Evolutionary conservation across 1,284 basidiomycete genomes (phyloP).

Genomic region (Ustilago bromivora): DNA sequence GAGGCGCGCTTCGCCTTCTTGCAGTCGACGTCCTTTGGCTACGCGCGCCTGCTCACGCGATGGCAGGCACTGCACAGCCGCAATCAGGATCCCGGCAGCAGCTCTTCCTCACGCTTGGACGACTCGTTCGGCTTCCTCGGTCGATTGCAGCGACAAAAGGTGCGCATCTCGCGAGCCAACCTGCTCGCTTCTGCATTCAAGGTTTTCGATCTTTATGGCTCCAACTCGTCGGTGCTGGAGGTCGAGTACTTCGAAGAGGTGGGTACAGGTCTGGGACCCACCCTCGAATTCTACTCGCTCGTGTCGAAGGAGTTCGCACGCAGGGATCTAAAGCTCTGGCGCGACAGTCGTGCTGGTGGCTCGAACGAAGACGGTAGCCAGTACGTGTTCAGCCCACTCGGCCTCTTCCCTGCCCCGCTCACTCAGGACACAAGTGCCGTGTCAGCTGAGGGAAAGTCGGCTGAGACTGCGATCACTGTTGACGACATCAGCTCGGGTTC

Average conservation of each 20-base stretch:
- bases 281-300: constrained; percentile 96
- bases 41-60: constrained; percentile 91
- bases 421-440: constrained; percentile 11
- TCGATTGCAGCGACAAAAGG: constrained; percentile 92
- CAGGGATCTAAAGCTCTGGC: constrained; percentile 88
- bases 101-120: constrained; percentile 71
- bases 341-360: constrained; percentile 77
- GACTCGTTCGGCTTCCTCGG: constrained; percentile 92
- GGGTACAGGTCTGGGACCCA: constrained; percentile 95
- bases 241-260: constrained; percentile 99
- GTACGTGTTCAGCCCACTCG: constrained; percentile 75
- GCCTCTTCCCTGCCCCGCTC: constrained; percentile 86
- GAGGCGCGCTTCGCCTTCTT: constrained; percentile 95
- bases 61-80: constrained; percentile 79
- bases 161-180: constrained; percentile 92
- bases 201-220: constrained; percentile 95
- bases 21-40: constrained; percentile 96
- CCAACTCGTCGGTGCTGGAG: constrained; percentile 88
- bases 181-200: constrained; percentile 97
- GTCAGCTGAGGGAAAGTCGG: constrained; percentile 5
- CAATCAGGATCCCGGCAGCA: constrained; percentile 70
- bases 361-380: constrained; percentile 45
- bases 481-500: constrained; percentile 1
- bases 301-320: constrained; percentile 93
- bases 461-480: not conserved